Percentiles rank a stretch among this genome's conserved stretches.
These are phyloP conservation scores for Albizia julibrissin DNA, from an alignment of 306 rosid species.

Conservation along the genomic window DNA sequence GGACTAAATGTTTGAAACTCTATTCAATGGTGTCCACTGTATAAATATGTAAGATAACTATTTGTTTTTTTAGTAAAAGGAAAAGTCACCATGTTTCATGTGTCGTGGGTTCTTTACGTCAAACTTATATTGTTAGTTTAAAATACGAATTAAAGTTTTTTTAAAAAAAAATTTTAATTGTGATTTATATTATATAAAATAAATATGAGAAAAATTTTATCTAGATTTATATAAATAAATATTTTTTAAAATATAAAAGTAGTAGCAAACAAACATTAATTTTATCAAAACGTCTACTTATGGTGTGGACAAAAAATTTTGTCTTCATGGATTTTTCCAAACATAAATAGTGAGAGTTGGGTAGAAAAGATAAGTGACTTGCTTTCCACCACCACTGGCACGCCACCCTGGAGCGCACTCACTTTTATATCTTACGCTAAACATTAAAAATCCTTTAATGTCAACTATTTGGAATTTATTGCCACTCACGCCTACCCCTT, in stretches of 20 bases:
- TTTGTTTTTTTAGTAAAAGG: background rate
- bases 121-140: no score
- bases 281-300: background rate
- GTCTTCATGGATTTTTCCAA: background rate
- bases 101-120: background rate
- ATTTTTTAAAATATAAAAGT: no score
- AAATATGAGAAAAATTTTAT: no score
- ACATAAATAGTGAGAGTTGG: background rate
- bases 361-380: background rate
- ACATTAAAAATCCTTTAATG: background rate
- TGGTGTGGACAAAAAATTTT: background rate
- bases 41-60: no score
- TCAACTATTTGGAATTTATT: background rate
- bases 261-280: no score
- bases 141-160: no score
- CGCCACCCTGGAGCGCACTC: slow-evolving; percentile 8
- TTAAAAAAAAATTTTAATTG: no score
- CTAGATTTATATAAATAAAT: no score
- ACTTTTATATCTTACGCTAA: background rate
- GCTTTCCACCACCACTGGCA: background rate
- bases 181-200: no score
- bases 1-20: background rate
- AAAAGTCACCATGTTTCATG: background rate
- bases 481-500: background rate
- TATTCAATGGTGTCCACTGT: background rate